Base-by-base conservation (phyloP, 495 filamentous ascomycete species). In the Aspergillus baeticus region DNA sequence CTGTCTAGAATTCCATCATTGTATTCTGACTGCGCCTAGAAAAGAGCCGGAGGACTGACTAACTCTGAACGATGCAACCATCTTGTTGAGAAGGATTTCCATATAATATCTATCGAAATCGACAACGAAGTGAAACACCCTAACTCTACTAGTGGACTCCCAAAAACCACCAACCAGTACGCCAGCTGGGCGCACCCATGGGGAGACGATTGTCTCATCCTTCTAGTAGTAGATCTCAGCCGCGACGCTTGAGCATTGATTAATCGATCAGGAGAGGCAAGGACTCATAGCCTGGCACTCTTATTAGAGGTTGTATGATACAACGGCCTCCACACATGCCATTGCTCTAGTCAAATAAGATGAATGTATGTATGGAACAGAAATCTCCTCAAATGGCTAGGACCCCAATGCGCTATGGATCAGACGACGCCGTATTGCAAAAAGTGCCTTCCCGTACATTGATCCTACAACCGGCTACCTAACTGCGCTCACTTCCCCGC, bases 401-500 rank as follows among this genome's bases (percentile, higher is more conserved):
- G n/a, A 8, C 42, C 29, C 47, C 47, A n/a, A 34, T 26, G 47
- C 47, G 42, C 23, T 45, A 45, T 23, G 14, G 42, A 37, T 33
- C 39, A 43, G 45, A 36, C 23, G 37, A 50, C 18, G 41, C 29
- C 17, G 20, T 31, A 36, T 43, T 44, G 45, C 26, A 43, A 43
- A 29, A 21, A 41, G 23, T 44, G 26, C 39, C 54, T 51, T 35
- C 50, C 54, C 31, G 22, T 47, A 17, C 35, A 33, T 23, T 11
- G 11, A 38, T 50, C 20, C 34, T 50, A 37, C 3, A 53, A 54
- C 23, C 49, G 61, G 18, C 49, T 47, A 43, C 39, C 61, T 72
- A 86, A 55, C 79, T 90, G 59, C 94, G 84, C 77, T 98, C 94
- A 69, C 92, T 98, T 21, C 94, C 94, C 57, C 95, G 83, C 74